Evolutionary conservation across 2,329 filamentous ascomycete species (phyloP).

Genomic region (Chaetomiaceae sp.): DNA sequence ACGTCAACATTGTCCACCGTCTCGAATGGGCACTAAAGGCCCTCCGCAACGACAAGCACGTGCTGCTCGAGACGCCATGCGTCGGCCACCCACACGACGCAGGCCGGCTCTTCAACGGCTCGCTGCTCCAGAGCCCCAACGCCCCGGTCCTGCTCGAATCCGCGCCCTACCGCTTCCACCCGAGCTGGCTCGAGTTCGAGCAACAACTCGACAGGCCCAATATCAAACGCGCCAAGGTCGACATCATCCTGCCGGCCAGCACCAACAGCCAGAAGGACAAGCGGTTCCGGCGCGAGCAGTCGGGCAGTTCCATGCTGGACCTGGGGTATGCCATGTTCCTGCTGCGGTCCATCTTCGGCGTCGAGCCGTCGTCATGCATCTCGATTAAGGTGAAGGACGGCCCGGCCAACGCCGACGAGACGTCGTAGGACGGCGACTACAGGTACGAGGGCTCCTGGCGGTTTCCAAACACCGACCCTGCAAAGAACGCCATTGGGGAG

Average conservation of each 20-base stretch:
- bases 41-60: slow-evolving; percentile 48
- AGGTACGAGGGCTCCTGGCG: slow-evolving; percentile 35
- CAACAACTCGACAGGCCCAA: slow-evolving; percentile 35
- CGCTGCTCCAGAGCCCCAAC: slow-evolving; percentile 30
- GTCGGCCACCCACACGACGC: slow-evolving; percentile 45
- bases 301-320: slow-evolving; percentile 40
- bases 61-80: slow-evolving; percentile 52
- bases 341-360: slow-evolving; percentile 37
- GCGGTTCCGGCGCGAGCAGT: slow-evolving; percentile 39
- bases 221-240: slow-evolving; percentile 34
- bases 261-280: slow-evolving; percentile 38
- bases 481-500: slow-evolving; percentile 25
- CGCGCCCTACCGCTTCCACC: slow-evolving; percentile 49
- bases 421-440: slow-evolving; percentile 33
- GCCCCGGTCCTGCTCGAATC: slow-evolving; percentile 50
- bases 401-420: no score
- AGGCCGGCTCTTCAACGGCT: slow-evolving; percentile 38
- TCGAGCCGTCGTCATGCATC: slow-evolving; percentile 36
- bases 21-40: slow-evolving; percentile 46
- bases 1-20: slow-evolving; percentile 41
- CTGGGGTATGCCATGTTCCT: slow-evolving; percentile 39
- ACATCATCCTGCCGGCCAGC: slow-evolving; percentile 22
- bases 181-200: slow-evolving; percentile 42
- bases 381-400: no score
- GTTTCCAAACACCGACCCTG: slow-evolving; percentile 36